A percentile compares a stretch with the other conserved stretches of the same genome.
Conservation (phyloP, 2,329 filamentous ascomycete genomes). For the Juglanconis sp. region DNA sequence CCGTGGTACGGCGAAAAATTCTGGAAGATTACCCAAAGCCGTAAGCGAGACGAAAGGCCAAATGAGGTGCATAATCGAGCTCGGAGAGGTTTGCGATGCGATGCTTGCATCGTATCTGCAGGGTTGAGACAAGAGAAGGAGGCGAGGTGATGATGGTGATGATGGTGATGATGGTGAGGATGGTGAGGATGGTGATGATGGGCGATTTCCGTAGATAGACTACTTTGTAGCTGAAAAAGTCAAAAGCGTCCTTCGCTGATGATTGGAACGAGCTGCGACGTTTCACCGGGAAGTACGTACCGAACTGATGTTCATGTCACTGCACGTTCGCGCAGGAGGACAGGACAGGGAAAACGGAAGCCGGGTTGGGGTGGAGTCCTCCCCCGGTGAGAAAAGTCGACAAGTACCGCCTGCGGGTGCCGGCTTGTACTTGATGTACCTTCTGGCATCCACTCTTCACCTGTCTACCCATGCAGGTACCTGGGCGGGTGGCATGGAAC, state of each 20-base stretch:
- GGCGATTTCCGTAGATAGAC: no score
- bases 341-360: constrained; percentile 4
- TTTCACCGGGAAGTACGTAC: constrained; percentile 1
- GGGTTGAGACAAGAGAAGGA: neutral
- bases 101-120: neutral
- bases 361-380: constrained; percentile 10
- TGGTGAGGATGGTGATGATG: no score
- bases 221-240: neutral
- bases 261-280: neutral
- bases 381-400: neutral
- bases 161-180: no score
- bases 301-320: neutral
- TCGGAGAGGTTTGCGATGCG: neutral
- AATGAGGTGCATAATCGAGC: constrained; percentile 8
- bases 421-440: neutral
- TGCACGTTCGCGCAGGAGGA: neutral
- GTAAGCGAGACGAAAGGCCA: constrained; percentile 15
- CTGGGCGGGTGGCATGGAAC: constrained; percentile 9
- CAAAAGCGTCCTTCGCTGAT: neutral
- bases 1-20: constrained; percentile 3
- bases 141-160: neutral
- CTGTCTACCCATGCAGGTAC: constrained; percentile 14
- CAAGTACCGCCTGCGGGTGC: neutral
- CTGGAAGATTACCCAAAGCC: constrained; percentile 18
- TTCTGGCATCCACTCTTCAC: neutral